Conservation (phyloP, 225 moss, liverwort and hornwort species). For the Ulota crispa region DNA sequence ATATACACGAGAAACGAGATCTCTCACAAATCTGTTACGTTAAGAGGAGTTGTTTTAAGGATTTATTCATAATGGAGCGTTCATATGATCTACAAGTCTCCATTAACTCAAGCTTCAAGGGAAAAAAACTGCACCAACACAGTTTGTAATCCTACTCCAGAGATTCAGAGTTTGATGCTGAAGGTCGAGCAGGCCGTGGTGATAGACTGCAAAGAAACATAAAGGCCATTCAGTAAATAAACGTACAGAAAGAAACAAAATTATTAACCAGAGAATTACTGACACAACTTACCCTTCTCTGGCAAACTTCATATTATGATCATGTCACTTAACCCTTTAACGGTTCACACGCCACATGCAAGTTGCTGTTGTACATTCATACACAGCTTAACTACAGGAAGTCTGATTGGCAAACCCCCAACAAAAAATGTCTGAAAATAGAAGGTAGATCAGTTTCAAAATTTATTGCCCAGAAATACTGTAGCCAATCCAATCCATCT, state of each 20-base stretch:
- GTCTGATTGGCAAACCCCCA: too few species aligned
- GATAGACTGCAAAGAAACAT: constrained; percentile 42
- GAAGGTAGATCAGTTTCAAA: too few species aligned
- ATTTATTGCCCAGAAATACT: too few species aligned
- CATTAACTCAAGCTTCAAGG: neutral
- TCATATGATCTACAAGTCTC: constrained; percentile 5
- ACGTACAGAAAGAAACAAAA: neutral
- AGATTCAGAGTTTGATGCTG: constrained; percentile 51
- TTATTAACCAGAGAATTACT: too few species aligned
- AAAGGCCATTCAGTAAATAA: neutral
- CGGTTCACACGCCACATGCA: too few species aligned
- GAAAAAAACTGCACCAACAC: neutral
- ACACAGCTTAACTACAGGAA: too few species aligned
- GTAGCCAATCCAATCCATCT: too few species aligned
- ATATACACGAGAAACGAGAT: neutral
- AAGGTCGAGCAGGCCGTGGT: constrained; percentile 41
- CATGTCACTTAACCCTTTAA: too few species aligned
- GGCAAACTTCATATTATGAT: neutral
- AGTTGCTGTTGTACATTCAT: too few species aligned
- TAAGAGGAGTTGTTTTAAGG: neutral
- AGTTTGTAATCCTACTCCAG: constrained; percentile 22
- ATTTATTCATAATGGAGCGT: neutral
- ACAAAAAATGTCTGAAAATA: too few species aligned
- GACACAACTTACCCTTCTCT: neutral
- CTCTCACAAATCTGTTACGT: neutral